Percentiles rank a stretch among this genome's conserved stretches.
These are phyloP conservation scores for Nannizziopsis barbatae DNA, from an alignment of 2,329 filamentous ascomycete species.

Conservation along the genomic window DNA sequence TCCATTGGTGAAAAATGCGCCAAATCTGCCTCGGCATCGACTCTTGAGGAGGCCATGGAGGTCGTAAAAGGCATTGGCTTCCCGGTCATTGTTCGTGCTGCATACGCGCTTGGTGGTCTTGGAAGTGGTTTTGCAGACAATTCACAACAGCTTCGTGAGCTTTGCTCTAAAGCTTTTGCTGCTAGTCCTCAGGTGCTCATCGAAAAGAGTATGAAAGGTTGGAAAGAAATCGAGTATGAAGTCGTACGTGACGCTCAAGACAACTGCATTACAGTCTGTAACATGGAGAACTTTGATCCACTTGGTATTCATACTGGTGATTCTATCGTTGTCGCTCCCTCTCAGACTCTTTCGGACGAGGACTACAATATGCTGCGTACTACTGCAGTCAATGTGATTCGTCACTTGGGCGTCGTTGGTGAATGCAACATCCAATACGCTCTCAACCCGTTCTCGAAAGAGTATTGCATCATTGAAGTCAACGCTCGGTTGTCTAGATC, in stretches of 20 bases:
- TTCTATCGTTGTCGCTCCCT: slow-evolving; percentile 94
- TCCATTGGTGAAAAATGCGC: slow-evolving; percentile 96
- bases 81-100: slow-evolving; percentile 92
- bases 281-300: slow-evolving; percentile 99
- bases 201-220: slow-evolving; percentile 97
- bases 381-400: slow-evolving; percentile 92
- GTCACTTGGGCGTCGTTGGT: slow-evolving; percentile 91
- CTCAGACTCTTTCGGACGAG: slow-evolving; percentile 90
- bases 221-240: slow-evolving; percentile 99
- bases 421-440: slow-evolving; percentile 99
- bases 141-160: slow-evolving; percentile 65
- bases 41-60: slow-evolving; percentile 73
- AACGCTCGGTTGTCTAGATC: slow-evolving; percentile 93
- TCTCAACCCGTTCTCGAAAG: slow-evolving; percentile 82
- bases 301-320: slow-evolving; percentile 97
- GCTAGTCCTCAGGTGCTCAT: slow-evolving; percentile 93
- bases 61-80: slow-evolving; percentile 87
- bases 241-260: slow-evolving; percentile 90
- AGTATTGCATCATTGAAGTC: slow-evolving; percentile 99
- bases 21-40: slow-evolving; percentile 88
- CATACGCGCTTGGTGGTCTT: slow-evolving; percentile 87
- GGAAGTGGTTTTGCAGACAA: slow-evolving; percentile 93
- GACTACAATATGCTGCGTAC: slow-evolving; percentile 99
- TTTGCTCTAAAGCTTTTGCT: slow-evolving; percentile 90
- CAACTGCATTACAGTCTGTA: slow-evolving; percentile 99